Percentiles rank a stretch among this genome's conserved stretches.
Conservation (phyloP, 164 flowering plant genomes). For the Nelumbo lutea region DNA sequence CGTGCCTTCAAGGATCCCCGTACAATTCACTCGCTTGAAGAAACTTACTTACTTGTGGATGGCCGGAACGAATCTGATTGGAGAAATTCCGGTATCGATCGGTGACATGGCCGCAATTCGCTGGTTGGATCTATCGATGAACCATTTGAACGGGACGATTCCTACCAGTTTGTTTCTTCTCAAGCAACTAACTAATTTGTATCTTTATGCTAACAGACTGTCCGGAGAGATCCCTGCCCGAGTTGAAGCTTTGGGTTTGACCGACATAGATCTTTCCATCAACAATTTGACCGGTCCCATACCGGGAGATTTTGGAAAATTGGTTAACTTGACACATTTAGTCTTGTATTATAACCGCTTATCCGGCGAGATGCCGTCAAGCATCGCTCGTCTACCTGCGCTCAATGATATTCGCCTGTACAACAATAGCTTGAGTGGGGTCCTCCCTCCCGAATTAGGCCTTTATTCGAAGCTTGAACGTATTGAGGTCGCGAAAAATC, state of each 20-base stretch:
- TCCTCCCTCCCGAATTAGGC: constrained; percentile 51
- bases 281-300: constrained; percentile 63
- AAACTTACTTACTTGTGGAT: no score
- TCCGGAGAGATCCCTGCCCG: constrained; percentile 31
- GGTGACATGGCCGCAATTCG: no score
- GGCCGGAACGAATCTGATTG: no score
- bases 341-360: constrained; percentile 37
- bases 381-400: constrained; percentile 33
- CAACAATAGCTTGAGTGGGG: constrained; percentile 41
- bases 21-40: no score
- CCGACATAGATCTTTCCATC: constrained; percentile 39
- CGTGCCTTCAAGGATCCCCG: no score
- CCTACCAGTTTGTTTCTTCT: no score
- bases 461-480: constrained; percentile 32
- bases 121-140: no score
- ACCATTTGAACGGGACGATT: no score
- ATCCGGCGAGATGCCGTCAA: constrained; percentile 41
- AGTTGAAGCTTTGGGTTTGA: constrained; percentile 34
- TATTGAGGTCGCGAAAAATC: constrained; percentile 39
- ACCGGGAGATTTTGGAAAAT: constrained; percentile 53
- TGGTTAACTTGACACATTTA: constrained; percentile 28
- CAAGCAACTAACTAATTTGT: no score
- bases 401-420: constrained; percentile 33
- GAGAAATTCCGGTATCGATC: no score
- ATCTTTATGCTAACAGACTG: no score